Base-by-base conservation (phyloP, 495 filamentous ascomycete species). In the Astrothelium subdiscretum region DNA sequence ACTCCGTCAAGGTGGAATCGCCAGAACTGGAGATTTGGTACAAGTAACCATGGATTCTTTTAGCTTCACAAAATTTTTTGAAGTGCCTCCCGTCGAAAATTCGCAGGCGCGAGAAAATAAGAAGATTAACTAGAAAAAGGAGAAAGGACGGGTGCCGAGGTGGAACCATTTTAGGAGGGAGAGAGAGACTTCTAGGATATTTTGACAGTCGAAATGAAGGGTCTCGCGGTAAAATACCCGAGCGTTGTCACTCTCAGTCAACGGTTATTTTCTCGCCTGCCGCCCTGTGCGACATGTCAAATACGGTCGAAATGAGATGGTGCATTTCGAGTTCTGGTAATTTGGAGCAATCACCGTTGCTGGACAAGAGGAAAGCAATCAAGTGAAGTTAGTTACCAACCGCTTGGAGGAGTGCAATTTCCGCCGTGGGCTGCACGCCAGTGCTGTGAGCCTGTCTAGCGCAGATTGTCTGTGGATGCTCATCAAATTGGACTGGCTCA, bases 401-500 rank as follows among this genome's bases (percentile, higher is more conserved):
- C 5, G 48, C 8, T 24, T 54, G 24, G 48, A 54, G 48, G 48
- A 54, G 12, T 54, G 48, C 29, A 54, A 54, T 54, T 54, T 54
- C 48, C 48, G 48, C 24, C 48, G 24, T 54, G 48, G 48, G 48
- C 48, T 54, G 48, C 48, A 54, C 12, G 48, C 48, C 48, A 54
- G 48, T 8, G 48, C 48, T 20, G 48, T 54, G 48, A 54, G 48
- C 48, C 48, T 54, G 48, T 54, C 48, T 54, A 54, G 48, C 48
- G 48, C 48, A 54, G 48, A 54, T 54, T 54, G 22, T 54, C 48
- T 54, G 48, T 54, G 48, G 48, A 29, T 54, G 48, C 48, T 54
- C 48, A 54, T 54, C 48, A 54, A 54, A 54, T 54, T 54, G 48
- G 48, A 54, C 48, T 54, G 48, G 48, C 48, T 54, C 48, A 54